These are phyloP conservation scores for Eucalyptus camaldulensis DNA, from an alignment of 345 rosid species.

Conservation along the genomic window DNA sequence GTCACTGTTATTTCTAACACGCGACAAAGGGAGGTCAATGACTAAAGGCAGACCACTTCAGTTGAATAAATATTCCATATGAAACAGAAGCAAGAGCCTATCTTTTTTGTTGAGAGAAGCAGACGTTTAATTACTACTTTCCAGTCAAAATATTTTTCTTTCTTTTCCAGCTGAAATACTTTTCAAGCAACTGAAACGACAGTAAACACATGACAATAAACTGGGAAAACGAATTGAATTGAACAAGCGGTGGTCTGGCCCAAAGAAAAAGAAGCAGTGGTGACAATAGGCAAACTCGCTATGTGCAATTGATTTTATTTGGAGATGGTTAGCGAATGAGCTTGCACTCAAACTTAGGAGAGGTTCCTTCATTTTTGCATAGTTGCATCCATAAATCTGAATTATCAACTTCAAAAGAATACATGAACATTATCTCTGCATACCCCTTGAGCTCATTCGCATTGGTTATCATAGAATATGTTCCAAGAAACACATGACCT, in stretches of 20 bases:
- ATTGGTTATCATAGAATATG: no score
- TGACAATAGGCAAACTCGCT: background rate
- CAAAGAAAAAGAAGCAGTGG: background rate
- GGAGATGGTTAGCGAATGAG: no score
- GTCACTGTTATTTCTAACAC: background rate
- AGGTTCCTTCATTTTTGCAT: no score
- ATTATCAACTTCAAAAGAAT: no score
- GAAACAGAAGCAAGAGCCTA: background rate
- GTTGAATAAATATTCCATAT: background rate
- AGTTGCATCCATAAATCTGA: no score
- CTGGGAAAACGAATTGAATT: background rate
- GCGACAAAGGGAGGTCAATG: background rate
- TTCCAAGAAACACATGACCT: no score
- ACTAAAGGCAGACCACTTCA: background rate
- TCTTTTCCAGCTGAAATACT: background rate
- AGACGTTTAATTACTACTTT: background rate
- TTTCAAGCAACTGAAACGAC: background rate
- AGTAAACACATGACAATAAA: background rate
- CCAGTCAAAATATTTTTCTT: background rate
- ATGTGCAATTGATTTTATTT: no score
- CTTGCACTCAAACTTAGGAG: no score
- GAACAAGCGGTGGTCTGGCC: background rate
- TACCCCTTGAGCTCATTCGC: no score
- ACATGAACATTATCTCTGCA: no score
- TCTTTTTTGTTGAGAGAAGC: background rate